Percentiles rank a stretch among this genome's conserved stretches.
Conservation (phyloP, 2,329 filamentous ascomycete genomes). For the Alternaria sp. region DNA sequence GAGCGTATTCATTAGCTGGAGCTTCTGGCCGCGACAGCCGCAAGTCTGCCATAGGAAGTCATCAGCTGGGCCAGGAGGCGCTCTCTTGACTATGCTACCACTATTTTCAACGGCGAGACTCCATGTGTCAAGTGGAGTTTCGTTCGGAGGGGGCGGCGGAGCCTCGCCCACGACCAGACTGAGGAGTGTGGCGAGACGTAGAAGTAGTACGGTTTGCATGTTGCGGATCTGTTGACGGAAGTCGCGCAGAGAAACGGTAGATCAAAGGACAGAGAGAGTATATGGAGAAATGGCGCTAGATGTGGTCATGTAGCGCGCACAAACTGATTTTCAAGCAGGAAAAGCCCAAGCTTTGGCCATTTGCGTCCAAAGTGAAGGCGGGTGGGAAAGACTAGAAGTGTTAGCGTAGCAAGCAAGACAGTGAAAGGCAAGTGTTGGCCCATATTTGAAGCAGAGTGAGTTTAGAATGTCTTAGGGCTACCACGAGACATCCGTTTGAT, state of each 20-base stretch:
- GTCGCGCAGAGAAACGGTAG: not conserved
- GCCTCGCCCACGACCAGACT: not conserved
- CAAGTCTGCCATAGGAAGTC: not conserved
- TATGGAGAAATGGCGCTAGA: not conserved
- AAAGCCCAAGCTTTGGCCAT: not conserved
- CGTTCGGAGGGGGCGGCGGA: not conserved
- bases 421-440: not conserved
- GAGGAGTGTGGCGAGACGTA: not conserved
- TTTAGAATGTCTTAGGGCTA: not conserved
- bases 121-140: not conserved
- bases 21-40: conserved; percentile 1
- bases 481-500: not conserved
- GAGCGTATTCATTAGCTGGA: not conserved
- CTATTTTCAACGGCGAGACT: not conserved
- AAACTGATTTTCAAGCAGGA: not conserved
- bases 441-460: accelerated
- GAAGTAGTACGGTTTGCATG: not conserved
- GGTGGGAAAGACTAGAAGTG: not conserved
- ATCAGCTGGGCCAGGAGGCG: not conserved
- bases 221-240: not conserved
- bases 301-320: not conserved
- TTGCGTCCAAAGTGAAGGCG: not conserved
- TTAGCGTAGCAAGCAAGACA: not conserved
- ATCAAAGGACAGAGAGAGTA: not conserved
- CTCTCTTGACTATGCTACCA: not conserved